phyloP scores from a whole-genome alignment of 371 early-diverging fungal genomes.

The Funneliformis caledonium region DNA sequence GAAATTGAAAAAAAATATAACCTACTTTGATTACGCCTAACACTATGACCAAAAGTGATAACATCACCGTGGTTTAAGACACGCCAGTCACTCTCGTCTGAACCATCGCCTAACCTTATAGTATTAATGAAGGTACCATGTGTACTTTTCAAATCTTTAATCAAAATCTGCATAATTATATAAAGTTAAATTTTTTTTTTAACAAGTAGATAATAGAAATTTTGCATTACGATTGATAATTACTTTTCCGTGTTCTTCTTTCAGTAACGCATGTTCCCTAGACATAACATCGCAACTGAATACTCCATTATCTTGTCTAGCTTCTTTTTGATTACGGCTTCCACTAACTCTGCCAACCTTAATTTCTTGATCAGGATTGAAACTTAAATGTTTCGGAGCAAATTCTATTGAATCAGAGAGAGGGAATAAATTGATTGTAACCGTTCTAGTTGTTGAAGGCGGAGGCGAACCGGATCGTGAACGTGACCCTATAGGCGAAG shows the following conservation, averaged over 20 bases:
- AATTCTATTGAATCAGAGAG: conserved; percentile 28
- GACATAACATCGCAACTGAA: conserved; percentile 40
- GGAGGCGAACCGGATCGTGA: background rate
- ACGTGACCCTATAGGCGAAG: background rate
- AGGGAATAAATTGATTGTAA: conserved; percentile 16
- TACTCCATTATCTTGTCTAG: conserved; percentile 36
- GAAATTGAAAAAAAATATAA: background rate
- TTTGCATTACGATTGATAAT: background rate
- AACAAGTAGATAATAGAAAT: background rate
- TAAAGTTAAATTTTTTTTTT: background rate
- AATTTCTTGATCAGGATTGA: conserved; percentile 27
- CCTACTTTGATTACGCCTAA: conserved; percentile 38
- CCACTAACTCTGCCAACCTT: conserved; percentile 36
- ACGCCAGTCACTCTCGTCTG: conserved; percentile 20
- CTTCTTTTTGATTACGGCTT: conserved; percentile 38
- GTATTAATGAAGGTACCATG: conserved; percentile 41
- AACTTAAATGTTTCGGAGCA: conserved; percentile 2
- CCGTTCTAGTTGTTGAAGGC: background rate
- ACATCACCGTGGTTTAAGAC: conserved; percentile 28
- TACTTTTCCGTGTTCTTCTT: conserved; percentile 36
- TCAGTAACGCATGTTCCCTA: conserved; percentile 31
- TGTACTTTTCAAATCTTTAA: conserved; percentile 39
- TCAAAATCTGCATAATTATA: conserved; percentile 24
- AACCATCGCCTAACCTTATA: conserved; percentile 14
- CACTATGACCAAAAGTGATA: conserved; percentile 39